Evolutionary conservation across 2,329 filamentous ascomycete species (phyloP), one percentile per base, ranked within the genome.

Genomic region (Ophiobolus disseminans): DNA sequence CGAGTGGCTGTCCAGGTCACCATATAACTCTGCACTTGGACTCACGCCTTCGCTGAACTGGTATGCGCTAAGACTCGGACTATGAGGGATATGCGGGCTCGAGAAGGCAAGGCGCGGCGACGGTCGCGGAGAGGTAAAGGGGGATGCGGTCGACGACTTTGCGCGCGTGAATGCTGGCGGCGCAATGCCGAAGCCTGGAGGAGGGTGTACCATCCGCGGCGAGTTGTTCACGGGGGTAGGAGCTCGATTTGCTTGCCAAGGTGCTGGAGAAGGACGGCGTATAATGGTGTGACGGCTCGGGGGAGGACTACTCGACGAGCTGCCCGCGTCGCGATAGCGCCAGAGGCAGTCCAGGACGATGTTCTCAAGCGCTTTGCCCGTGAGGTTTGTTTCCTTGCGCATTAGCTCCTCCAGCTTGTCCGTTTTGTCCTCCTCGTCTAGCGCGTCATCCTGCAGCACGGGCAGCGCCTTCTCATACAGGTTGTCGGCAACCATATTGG

Each of bases 341-440:
- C 93, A 97, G 58, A 97, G 80, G 36, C 91, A 89, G 72, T 96
- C 91, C 52, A 99, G 80, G 46, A 97, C 87, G 30, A 89, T 88
- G 78, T 97, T 94, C 69, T 97, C 94, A 45, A 97, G 82, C 17
- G 87, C 83, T 58, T 86, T 79, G 50, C 91, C 93, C 14, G 82
- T 83, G 60, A 97, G 79, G 22, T 80, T 82, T 6, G 91, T 91
- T 75, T 92, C 86, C 62, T 86, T 87, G 74, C 86, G 87, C 65
- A 97, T 80, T 43, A 97, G 81, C 59, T 91, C 89, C 76, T 97
- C 92, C 43, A 97, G 81, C 75, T 85, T 89, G 75, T 97, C 93
- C 39, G 90, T 93, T 80, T 94, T 96, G 69, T 97, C 93, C 75
- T 99, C 94, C 57, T 97, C 94, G 65, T 96, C 90, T 53, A 96